Conservation (phyloP, 306 rosid genomes). For the Cucumis melo region DNA sequence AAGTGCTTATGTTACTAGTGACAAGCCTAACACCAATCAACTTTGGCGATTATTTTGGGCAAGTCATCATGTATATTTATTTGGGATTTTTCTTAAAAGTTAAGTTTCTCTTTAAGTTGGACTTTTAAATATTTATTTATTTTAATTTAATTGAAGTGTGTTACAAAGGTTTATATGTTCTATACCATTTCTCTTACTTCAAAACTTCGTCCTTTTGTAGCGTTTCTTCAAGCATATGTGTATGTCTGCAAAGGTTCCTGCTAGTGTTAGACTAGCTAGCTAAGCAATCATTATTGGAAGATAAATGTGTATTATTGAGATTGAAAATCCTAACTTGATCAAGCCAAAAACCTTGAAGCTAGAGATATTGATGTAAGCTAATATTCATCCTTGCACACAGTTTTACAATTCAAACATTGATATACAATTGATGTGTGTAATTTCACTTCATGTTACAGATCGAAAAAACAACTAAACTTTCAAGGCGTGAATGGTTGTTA, state of each 20-base stretch:
- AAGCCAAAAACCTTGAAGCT: slow-evolving; percentile 60
- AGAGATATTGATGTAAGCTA: slow-evolving; percentile 62
- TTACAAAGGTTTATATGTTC: neutral
- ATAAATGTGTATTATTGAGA: slow-evolving; percentile 79
- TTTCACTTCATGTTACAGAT: slow-evolving; percentile 26
- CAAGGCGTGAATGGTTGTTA: slow-evolving; percentile 85
- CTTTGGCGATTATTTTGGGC: slow-evolving; percentile 98
- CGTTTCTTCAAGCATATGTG: slow-evolving; percentile 97
- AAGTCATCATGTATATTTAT: slow-evolving; percentile 68
- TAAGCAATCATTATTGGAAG: slow-evolving; percentile 62
- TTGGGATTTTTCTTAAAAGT: neutral
- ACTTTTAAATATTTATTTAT: neutral
- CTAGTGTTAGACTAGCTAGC: slow-evolving; percentile 81
- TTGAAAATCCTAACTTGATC: slow-evolving; percentile 87
- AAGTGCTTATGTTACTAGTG: slow-evolving; percentile 42
- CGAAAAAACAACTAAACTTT: slow-evolving; percentile 71
- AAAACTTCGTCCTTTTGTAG: slow-evolving; percentile 34
- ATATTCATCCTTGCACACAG: neutral
- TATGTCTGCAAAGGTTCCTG: slow-evolving; percentile 99
- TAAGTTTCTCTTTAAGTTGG: neutral
- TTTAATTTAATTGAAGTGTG: neutral
- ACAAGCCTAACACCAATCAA: slow-evolving; percentile 75
- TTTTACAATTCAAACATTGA: slow-evolving; percentile 2
- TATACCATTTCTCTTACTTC: slow-evolving; percentile 11
- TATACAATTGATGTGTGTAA: neutral